Evolutionary conservation across 495 filamentous ascomycete species (phyloP).

Genomic region (Friedmanniomyces simplex): DNA sequence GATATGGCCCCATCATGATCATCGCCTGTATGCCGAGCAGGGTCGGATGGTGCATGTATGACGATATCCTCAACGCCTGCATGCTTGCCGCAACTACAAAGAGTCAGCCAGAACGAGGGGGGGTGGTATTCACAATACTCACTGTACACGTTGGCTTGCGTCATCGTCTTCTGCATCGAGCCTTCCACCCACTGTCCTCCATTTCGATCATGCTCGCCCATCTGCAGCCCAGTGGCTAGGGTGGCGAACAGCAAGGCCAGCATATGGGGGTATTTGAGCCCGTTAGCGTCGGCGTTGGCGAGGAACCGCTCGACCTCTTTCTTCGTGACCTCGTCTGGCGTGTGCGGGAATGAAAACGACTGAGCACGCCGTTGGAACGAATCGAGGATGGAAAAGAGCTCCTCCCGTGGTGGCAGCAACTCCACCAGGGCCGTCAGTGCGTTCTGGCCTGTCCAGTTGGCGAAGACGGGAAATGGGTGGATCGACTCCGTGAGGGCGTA

Average conservation of each 20-base stretch:
- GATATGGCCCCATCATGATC: slow-evolving; percentile 32
- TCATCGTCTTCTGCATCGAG: slow-evolving; percentile 29
- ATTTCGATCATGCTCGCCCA: slow-evolving; percentile 35
- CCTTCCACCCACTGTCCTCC: slow-evolving; percentile 34
- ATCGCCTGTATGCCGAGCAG: slow-evolving; percentile 30
- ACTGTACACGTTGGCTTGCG: slow-evolving; percentile 36
- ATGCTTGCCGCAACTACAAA: slow-evolving; percentile 31
- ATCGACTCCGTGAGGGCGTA: slow-evolving; percentile 25
- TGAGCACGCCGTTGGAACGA: slow-evolving; percentile 35
- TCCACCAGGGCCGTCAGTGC: slow-evolving; percentile 25
- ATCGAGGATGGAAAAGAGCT: slow-evolving; percentile 33
- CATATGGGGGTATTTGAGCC: slow-evolving; percentile 35
- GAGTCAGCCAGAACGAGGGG: background rate
- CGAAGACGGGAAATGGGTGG: slow-evolving; percentile 17
- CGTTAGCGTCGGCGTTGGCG: slow-evolving; percentile 32
- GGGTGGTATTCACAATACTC: slow-evolving; percentile 4
- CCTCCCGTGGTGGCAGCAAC: slow-evolving; percentile 28
- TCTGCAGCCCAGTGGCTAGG: slow-evolving; percentile 36
- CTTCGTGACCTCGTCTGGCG: slow-evolving; percentile 34
- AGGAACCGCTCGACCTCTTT: slow-evolving; percentile 37
- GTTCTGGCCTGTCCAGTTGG: background rate
- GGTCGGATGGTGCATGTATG: slow-evolving; percentile 31
- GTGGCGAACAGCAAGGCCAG: slow-evolving; percentile 40
- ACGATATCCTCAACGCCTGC: slow-evolving; percentile 33
- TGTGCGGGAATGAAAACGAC: slow-evolving; percentile 36